Evolutionary conservation across 2,329 filamentous ascomycete genomes (phyloP).

Genomic region (Spiromastix sp.): DNA sequence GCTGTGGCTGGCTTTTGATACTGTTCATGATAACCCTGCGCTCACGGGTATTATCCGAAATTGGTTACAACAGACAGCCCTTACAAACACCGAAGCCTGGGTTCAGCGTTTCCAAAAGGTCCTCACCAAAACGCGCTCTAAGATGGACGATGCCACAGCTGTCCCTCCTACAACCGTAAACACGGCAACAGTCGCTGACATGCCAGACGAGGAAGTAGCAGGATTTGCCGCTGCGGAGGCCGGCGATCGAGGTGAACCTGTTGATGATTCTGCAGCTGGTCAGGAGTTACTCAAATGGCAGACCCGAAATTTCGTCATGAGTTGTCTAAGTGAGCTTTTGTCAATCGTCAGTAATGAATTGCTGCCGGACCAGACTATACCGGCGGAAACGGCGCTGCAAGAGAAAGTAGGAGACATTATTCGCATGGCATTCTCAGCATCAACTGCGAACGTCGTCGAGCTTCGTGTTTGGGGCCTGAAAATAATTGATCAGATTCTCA

Average conservation of each 20-base stretch:
- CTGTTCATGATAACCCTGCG: conserved; percentile 61
- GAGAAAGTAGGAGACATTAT: conserved; percentile 82
- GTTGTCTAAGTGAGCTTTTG: conserved; percentile 75
- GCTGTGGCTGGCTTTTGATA: conserved; percentile 81
- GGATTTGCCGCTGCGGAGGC: conserved; percentile 76
- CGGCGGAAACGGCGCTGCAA: conserved; percentile 69
- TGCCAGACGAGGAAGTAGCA: conserved; percentile 93
- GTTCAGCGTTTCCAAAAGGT: conserved; percentile 79
- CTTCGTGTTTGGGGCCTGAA: conserved; percentile 83
- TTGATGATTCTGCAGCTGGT: conserved; percentile 43
- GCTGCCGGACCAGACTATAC: conserved; percentile 65
- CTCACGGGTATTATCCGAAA: conserved; percentile 82
- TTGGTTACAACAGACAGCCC: conserved; percentile 84
- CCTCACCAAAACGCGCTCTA: conserved; percentile 73
- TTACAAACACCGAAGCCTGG: conserved; percentile 74
- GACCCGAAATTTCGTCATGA: conserved; percentile 86
- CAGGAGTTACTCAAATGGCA: conserved; percentile 94
- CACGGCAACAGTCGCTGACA: conserved; percentile 50
- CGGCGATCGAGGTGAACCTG: conserved; percentile 48
- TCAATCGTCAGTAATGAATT: conserved; percentile 68
- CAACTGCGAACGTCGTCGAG: conserved; percentile 83
- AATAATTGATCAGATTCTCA: conserved; percentile 86
- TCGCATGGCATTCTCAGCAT: conserved; percentile 93
- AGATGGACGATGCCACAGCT: conserved; percentile 40
- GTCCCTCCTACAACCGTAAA: conserved; percentile 24